Conservation (phyloP, 2,329 filamentous ascomycete species). For the Sporothrix globosa region DNA sequence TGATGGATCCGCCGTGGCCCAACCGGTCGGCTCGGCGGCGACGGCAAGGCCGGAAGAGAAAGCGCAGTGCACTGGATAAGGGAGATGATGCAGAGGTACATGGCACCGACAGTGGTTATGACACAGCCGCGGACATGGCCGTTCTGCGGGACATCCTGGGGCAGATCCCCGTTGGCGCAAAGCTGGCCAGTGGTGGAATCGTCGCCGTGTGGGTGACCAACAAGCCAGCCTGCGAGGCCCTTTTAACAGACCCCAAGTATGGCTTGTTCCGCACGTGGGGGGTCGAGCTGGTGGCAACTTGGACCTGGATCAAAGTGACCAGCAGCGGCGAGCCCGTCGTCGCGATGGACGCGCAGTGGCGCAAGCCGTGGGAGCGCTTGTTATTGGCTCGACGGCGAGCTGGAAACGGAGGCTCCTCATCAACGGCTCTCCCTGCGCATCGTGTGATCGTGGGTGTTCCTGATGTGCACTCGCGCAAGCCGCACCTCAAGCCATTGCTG, state of each 20-base stretch:
- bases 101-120: conserved; percentile 43
- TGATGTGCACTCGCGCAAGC: conserved; percentile 78
- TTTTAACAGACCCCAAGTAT: conserved; percentile 52
- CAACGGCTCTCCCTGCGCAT: conserved; percentile 37
- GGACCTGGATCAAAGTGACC: conserved; percentile 80
- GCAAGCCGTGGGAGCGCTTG: conserved; percentile 77
- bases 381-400: conserved; percentile 60
- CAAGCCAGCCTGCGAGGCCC: conserved; percentile 60
- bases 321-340: conserved; percentile 65
- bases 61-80: neutral
- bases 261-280: conserved; percentile 70
- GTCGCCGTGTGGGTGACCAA: conserved; percentile 81
- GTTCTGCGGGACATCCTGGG: conserved; percentile 57
- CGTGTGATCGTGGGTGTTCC: conserved; percentile 71
- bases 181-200: conserved; percentile 58
- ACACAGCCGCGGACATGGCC: conserved; percentile 48
- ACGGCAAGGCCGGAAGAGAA: conserved; percentile 50
- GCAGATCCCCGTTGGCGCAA: conserved; percentile 59
- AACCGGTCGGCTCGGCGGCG: conserved; percentile 67
- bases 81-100: neutral
- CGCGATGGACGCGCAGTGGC: conserved; percentile 62
- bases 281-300: conserved; percentile 67
- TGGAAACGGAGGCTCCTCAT: conserved; percentile 44
- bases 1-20: conserved; percentile 81
- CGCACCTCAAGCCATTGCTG: conserved; percentile 66